A percentile compares a stretch with the other conserved stretches of the same genome.
Conservation (phyloP, 805 yeast genomes). For the Ogataea haglerorum region DNA sequence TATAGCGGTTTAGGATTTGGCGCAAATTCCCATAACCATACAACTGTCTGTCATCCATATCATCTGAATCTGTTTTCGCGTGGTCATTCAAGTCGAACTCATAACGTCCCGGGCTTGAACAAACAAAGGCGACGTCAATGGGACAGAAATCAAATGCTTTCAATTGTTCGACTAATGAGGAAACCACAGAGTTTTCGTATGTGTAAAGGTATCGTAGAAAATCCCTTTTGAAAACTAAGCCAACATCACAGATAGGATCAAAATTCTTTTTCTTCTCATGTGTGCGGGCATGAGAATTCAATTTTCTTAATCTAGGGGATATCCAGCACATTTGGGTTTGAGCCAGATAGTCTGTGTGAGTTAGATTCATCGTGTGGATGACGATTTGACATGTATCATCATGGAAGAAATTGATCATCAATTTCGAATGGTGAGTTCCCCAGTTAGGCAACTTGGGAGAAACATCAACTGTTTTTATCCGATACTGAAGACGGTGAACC, state of each 20-base stretch:
- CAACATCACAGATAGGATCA: constrained; percentile 15
- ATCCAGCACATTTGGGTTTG: constrained; percentile 69
- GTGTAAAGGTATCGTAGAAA: constrained; percentile 42
- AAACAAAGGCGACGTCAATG: constrained; percentile 51
- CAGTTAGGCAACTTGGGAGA: constrained; percentile 28
- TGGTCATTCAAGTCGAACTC: constrained; percentile 7
- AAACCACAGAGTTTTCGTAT: constrained; percentile 36
- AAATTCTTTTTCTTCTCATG: constrained; percentile 2
- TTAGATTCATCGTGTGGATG: constrained; percentile 58
- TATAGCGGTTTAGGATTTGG: constrained; percentile 37
- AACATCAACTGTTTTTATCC: constrained; percentile 30
- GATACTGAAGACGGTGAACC: constrained; percentile 19
- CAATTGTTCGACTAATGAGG: constrained; percentile 31
- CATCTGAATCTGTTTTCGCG: constrained; percentile 7
- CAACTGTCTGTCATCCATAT: constrained; percentile 2
- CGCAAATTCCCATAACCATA: constrained; percentile 49
- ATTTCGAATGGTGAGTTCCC: constrained; percentile 62
- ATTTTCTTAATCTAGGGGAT: constrained; percentile 40
- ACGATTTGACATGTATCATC: constrained; percentile 48
- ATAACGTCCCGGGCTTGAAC: constrained; percentile 50
- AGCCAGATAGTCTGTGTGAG: constrained; percentile 48
- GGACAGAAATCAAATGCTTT: constrained; percentile 41
- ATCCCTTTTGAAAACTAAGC: constrained; percentile 41
- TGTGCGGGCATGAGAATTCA: background rate
- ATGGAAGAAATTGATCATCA: constrained; percentile 55